Conservation (phyloP, 768 basidiomycete genomes). For the Rhizopogon vinicolor region DNA sequence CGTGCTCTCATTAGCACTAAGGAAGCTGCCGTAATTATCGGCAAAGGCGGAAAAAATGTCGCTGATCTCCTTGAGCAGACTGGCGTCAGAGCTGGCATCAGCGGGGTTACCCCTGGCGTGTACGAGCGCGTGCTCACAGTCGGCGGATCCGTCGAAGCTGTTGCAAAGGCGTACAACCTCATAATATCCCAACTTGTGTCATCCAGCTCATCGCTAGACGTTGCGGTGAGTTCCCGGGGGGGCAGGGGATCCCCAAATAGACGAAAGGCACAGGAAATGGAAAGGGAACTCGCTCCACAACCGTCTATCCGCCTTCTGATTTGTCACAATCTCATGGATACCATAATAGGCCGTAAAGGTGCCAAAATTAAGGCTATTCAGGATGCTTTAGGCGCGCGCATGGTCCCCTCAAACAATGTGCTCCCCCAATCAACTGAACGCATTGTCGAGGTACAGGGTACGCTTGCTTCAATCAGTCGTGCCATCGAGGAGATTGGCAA, state of each 20-base stretch:
- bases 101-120: slow-evolving; percentile 96
- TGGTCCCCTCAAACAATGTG: slow-evolving; percentile 99
- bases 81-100: slow-evolving; percentile 97
- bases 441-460: slow-evolving; percentile 95
- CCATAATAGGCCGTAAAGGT: slow-evolving; percentile 93
- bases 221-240: too few species aligned
- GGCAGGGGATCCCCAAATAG: too few species aligned
- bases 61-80: slow-evolving; percentile 94
- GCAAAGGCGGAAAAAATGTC: slow-evolving; percentile 95
- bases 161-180: slow-evolving; percentile 94
- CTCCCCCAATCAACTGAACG: slow-evolving; percentile 98
- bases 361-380: slow-evolving; percentile 99
- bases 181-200: slow-evolving; percentile 89
- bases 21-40: slow-evolving; percentile 96
- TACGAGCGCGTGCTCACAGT: slow-evolving; percentile 97
- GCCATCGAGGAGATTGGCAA: slow-evolving; percentile 96
- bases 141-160: slow-evolving; percentile 86
- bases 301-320: slow-evolving; percentile 90
- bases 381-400: slow-evolving; percentile 90
- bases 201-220: slow-evolving; percentile 58
- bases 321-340: slow-evolving; percentile 99
- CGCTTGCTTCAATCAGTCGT: slow-evolving; percentile 86
- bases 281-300: slow-evolving; percentile 2
- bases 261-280: too few species aligned
- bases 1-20: slow-evolving; percentile 95